These are phyloP conservation scores for Xylariaceae sp. DNA, from an alignment of 2,329 filamentous ascomycete species.

Conservation along the genomic window DNA sequence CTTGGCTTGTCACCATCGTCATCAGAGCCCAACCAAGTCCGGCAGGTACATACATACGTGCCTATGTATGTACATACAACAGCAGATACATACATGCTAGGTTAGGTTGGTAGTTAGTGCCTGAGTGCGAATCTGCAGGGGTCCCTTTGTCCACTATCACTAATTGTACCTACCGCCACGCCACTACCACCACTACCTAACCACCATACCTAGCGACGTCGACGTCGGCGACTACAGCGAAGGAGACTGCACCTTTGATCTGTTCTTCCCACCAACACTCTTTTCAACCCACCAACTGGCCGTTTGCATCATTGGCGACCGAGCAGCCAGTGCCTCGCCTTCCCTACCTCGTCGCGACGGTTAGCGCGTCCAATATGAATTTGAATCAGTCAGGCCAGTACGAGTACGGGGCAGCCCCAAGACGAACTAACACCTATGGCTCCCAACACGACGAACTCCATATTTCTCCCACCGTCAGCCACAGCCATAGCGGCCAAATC, in stretches of 20 bases:
- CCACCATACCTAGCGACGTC: background rate
- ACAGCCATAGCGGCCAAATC: slow-evolving; percentile 45
- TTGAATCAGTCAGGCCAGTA: slow-evolving; percentile 42
- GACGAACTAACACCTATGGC: slow-evolving; percentile 44
- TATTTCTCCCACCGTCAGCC: slow-evolving; percentile 51
- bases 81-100: no score
- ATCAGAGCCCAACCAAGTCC: slow-evolving; percentile 24
- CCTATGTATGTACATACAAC: no score
- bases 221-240: background rate
- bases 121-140: no score
- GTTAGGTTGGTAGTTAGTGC: no score
- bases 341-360: background rate
- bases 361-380: slow-evolving; percentile 37
- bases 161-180: background rate
- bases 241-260: background rate
- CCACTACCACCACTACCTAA: background rate
- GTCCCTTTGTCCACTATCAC: background rate
- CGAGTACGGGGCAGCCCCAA: slow-evolving; percentile 39
- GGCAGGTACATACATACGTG: slow-evolving; percentile 5
- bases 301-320: no score
- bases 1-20: background rate
- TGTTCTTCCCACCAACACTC: background rate
- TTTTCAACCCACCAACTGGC: no score
- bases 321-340: no score
- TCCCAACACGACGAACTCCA: slow-evolving; percentile 57